Percentiles rank a stretch among this genome's conserved stretches.
Conservation (phyloP, 176 grass and related monocot genomes). For the Ensete glaucum region DNA sequence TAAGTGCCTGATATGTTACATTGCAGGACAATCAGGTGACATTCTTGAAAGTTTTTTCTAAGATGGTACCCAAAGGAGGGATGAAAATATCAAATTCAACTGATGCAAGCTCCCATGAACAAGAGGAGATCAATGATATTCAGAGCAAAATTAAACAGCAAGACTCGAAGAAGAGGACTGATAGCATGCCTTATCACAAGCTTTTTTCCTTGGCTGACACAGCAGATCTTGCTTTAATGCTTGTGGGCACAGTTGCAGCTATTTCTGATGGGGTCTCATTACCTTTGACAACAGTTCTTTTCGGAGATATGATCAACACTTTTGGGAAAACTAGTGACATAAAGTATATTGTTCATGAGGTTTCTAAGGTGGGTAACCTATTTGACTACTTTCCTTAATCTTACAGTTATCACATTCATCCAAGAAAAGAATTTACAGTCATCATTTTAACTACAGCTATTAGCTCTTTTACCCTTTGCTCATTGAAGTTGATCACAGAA, state of each 20-base stretch:
- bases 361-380: conserved; percentile 3
- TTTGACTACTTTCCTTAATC: not conserved
- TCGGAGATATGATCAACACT: conserved; percentile 7
- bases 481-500: no score
- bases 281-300: conserved; percentile 11
- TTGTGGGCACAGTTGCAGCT: conserved; percentile 6
- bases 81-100: not conserved
- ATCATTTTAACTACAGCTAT: not conserved
- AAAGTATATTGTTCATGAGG: not conserved
- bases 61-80: not conserved
- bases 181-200: conserved; percentile 3
- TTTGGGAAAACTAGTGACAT: not conserved
- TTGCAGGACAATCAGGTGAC: not conserved
- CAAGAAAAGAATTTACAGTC: not conserved
- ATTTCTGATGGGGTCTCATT: conserved; percentile 1
- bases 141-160: not conserved
- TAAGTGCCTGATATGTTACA: not conserved
- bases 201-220: conserved; percentile 8
- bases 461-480: not conserved
- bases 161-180: not conserved
- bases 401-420: not conserved
- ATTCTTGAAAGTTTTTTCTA: not conserved
- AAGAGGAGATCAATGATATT: not conserved
- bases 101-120: not conserved
- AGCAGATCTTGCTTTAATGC: conserved; percentile 3